phyloP scores from a whole-genome alignment of 2,329 filamentous ascomycete species.

The Alternaria sp. region DNA sequence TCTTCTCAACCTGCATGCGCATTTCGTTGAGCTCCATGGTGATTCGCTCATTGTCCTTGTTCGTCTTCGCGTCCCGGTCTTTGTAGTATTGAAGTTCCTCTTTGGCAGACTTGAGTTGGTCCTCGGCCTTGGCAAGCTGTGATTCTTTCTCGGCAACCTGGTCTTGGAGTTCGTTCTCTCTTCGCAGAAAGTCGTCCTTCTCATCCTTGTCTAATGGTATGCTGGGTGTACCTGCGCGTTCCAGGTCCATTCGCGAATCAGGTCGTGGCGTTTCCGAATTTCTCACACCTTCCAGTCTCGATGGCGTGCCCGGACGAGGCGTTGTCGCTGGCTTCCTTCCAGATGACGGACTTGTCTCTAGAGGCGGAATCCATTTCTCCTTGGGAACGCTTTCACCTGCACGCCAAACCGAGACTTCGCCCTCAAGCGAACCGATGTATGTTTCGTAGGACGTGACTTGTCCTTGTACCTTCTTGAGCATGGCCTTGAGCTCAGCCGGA shows the following conservation, averaged over 20 bases:
- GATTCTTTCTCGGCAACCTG: constrained; percentile 93
- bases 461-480: constrained; percentile 89
- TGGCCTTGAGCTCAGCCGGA: constrained; percentile 88
- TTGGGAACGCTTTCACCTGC: constrained; percentile 85
- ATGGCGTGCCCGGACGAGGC: constrained; percentile 66
- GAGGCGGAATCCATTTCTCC: constrained; percentile 80
- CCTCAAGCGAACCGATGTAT: constrained; percentile 83
- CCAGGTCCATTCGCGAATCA: constrained; percentile 70
- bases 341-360: constrained; percentile 61
- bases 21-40: constrained; percentile 87
- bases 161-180: constrained; percentile 97
- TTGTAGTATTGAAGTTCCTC: constrained; percentile 86
- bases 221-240: constrained; percentile 85
- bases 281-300: constrained; percentile 58
- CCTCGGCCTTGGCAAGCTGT: constrained; percentile 77
- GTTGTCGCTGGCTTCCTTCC: constrained; percentile 57
- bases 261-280: constrained; percentile 55
- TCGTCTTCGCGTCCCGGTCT: constrained; percentile 80
- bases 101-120: constrained; percentile 79
- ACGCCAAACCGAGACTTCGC: constrained; percentile 86
- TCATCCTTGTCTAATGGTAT: constrained; percentile 94
- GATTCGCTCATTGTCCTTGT: constrained; percentile 89
- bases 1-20: constrained; percentile 94
- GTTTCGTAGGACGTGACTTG: constrained; percentile 88
- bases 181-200: constrained; percentile 89